A percentile compares a stretch with the other conserved stretches of the same genome.
phyloP scores from a whole-genome alignment of 2,329 filamentous ascomycete species.

The Gremmenia infestans region DNA sequence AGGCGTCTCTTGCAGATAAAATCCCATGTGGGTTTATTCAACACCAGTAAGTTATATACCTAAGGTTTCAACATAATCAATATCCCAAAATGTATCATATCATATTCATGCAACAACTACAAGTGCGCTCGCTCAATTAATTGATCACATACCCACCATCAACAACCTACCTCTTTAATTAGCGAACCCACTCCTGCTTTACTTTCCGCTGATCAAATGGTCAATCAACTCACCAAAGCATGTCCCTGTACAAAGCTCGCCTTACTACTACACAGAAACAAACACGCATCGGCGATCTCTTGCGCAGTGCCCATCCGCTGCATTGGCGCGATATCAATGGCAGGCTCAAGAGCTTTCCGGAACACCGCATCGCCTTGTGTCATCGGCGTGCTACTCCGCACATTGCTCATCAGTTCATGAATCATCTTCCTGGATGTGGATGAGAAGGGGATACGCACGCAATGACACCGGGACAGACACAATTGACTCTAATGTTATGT shows the following conservation, averaged over 20 bases:
- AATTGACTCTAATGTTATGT: constrained; percentile 42
- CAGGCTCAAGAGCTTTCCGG: constrained; percentile 24
- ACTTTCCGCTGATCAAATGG: neutral
- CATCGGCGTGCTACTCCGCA: constrained; percentile 35
- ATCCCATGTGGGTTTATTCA: neutral
- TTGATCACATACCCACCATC: constrained; percentile 43
- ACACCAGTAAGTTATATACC: neutral
- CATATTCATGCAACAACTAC: neutral
- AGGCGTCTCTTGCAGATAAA: no score
- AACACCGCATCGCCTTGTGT: constrained; percentile 34
- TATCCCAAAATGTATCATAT: neutral
- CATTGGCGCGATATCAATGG: constrained; percentile 34
- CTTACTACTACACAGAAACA: constrained; percentile 42
- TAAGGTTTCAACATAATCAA: neutral
- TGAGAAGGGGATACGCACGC: constrained; percentile 26
- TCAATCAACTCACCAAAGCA: constrained; percentile 31
- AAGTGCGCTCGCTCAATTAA: constrained; percentile 13
- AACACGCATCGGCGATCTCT: constrained; percentile 42
- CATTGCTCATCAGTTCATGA: no score
- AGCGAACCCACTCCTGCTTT: neutral
- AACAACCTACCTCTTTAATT: constrained; percentile 14
- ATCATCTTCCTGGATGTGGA: neutral
- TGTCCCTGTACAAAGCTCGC: constrained; percentile 42
- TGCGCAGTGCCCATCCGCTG: constrained; percentile 39
- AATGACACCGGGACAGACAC: constrained; percentile 43